Evolutionary conservation across 257 asterid genomes (phyloP).

Genomic region (Cinchona pubescens): DNA sequence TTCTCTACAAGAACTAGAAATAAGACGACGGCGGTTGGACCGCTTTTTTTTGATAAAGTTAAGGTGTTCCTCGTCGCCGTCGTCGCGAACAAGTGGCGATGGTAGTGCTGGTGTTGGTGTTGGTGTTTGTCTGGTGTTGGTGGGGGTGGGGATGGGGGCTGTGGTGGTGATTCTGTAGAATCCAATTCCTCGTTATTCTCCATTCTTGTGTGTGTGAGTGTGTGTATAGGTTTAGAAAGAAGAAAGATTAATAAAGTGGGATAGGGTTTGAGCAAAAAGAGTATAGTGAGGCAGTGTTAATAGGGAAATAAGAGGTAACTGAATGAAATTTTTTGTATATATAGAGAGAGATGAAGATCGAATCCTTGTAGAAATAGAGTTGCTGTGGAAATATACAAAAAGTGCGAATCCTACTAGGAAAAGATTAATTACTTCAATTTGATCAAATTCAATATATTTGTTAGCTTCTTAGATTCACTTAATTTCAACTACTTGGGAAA

Average conservation of each 20-base stretch:
- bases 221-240: slow-evolving; percentile 21
- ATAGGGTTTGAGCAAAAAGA: neutral
- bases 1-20: neutral
- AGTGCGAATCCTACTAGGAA: no score
- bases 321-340: no score
- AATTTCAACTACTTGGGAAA: no score
- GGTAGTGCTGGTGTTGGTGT: neutral
- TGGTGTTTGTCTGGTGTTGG: neutral
- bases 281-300: no score
- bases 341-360: no score
- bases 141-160: slow-evolving; percentile 18
- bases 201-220: slow-evolving; percentile 37
- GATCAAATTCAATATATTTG: no score
- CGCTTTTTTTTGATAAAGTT: slow-evolving; percentile 42
- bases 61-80: slow-evolving; percentile 22
- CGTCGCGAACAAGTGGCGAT: slow-evolving; percentile 9
- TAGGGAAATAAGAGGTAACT: no score
- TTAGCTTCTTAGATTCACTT: no score
- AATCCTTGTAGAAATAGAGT: no score
- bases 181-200: slow-evolving; percentile 60
- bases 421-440: no score
- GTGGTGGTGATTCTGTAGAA: slow-evolving; percentile 29
- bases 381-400: no score
- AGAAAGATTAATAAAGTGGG: no score
- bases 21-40: slow-evolving; percentile 40